Evolutionary conservation across 768 basidiomycete species (phyloP), one percentile per base, ranked within the genome.

Genomic region (Pleurotus salmoneostramineus): DNA sequence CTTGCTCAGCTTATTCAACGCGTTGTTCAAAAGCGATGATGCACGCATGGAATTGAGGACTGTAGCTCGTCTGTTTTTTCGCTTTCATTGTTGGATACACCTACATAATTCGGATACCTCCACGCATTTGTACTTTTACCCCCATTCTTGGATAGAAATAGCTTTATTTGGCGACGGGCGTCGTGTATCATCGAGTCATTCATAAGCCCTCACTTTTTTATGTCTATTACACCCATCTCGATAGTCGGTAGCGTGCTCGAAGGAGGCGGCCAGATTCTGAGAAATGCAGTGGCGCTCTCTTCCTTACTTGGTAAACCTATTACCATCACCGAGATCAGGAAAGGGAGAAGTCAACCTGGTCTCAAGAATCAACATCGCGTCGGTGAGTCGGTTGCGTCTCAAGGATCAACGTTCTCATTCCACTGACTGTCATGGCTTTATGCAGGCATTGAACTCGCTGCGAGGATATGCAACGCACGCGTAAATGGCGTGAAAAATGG

Each of bases 311-410:
- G 71, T n/a, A 84, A 78, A 57, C 82, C 85, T 1, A 73, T 91
- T 31, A 71, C 73, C 3, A 82, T 91, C 48, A 67, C 78, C 35
- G 84, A 86, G 12, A 82, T 92, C 32, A 82, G 90, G 33, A 71
- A 71, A 49, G 77, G 77, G 27, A 77, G 90, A 50, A 76, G 59
- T 35, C 82, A 81, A 14, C 84, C 87, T 12, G 90, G 89, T 0
- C 72, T 92, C 37, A 88, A 81, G 65, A 83, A 81, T 48, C 89
- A 93, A 64, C 90, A 92, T 68, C 81, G 82, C 50, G 81, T 85
- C 62, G 89, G 88, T 83, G 56, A 14, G 70, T 64, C 6, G 45
- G 34, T n/a, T 12, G 42, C 21, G 58, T 63, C 15, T 27, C 5
- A 5, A 12, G 12, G 14, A 21, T 52, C 37, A 10, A 31, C 11